These are phyloP conservation scores for Croton setiger DNA, from an alignment of 441 rosid genomes.

Conservation along the genomic window DNA sequence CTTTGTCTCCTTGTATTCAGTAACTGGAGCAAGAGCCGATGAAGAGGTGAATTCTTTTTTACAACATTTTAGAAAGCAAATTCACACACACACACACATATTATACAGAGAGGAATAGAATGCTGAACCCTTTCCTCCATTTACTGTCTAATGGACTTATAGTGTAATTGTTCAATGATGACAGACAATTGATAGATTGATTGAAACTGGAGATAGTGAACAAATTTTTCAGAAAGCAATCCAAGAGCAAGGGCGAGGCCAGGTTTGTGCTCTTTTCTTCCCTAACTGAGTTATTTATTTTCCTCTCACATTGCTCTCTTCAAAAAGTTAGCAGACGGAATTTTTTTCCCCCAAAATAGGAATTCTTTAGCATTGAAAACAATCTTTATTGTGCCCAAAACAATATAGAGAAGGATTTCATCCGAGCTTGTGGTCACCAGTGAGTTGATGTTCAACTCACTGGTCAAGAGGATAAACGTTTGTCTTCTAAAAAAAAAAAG, in stretches of 20 bases:
- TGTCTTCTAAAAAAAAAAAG: too few relatives aligned
- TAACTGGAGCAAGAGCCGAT: conserved; percentile 88
- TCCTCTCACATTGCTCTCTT: not conserved
- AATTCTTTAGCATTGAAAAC: not conserved
- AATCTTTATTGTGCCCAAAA: not conserved
- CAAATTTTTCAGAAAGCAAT: conserved; percentile 95
- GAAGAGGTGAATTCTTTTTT: conserved; percentile 64
- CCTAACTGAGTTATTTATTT: conserved; percentile 7
- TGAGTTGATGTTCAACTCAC: not conserved
- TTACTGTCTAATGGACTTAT: conserved; percentile 9
- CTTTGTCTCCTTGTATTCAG: conserved; percentile 39
- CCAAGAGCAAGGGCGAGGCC: conserved; percentile 95
- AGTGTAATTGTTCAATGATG: conserved; percentile 20
- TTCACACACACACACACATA: not conserved
- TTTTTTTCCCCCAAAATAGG: not conserved
- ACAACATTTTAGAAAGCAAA: not conserved
- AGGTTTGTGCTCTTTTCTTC: conserved; percentile 46
- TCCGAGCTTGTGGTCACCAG: not conserved
- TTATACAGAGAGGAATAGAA: not conserved
- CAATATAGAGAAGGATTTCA: not conserved
- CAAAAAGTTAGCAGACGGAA: not conserved
- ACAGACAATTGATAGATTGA: conserved; percentile 87
- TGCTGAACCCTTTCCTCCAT: not conserved
- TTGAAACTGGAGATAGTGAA: conserved; percentile 95
- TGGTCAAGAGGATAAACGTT: not conserved